These are phyloP conservation scores for Dryas octopetala DNA, from an alignment of 306 rosid genomes.

Conservation along the genomic window DNA sequence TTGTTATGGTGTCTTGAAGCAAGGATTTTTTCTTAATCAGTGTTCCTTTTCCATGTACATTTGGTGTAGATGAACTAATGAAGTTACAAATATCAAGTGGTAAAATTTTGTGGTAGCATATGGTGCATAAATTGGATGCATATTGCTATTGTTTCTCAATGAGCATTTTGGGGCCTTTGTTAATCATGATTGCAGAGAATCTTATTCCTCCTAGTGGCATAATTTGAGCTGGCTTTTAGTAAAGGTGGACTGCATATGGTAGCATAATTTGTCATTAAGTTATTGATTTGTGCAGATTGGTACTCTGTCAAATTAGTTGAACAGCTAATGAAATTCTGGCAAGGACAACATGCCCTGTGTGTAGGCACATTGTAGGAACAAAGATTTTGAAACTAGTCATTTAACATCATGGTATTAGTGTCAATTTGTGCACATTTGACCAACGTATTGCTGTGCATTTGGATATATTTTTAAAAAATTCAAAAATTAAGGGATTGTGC, in stretches of 20 bases:
- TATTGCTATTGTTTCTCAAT: background rate
- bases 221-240: no score
- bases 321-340: background rate
- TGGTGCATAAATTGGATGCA: background rate
- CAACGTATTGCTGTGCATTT: background rate
- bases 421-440: background rate
- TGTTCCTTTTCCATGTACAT: slow-evolving; percentile 21
- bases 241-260: no score
- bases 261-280: background rate
- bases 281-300: background rate
- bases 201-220: no score
- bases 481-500: background rate
- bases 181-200: no score
- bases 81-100: background rate
- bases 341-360: background rate
- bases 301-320: background rate
- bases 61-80: slow-evolving; percentile 23
- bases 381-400: background rate
- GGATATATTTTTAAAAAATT: background rate
- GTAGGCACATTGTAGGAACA: background rate
- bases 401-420: background rate
- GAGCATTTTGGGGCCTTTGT: no score
- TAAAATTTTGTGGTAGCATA: background rate
- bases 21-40: slow-evolving; percentile 7
- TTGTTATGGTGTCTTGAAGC: slow-evolving; percentile 1